A percentile compares a stretch with the other conserved stretches of the same genome.
These are phyloP conservation scores for Fragaria ananassa DNA, from an alignment of 306 rosid species.

Conservation along the genomic window DNA sequence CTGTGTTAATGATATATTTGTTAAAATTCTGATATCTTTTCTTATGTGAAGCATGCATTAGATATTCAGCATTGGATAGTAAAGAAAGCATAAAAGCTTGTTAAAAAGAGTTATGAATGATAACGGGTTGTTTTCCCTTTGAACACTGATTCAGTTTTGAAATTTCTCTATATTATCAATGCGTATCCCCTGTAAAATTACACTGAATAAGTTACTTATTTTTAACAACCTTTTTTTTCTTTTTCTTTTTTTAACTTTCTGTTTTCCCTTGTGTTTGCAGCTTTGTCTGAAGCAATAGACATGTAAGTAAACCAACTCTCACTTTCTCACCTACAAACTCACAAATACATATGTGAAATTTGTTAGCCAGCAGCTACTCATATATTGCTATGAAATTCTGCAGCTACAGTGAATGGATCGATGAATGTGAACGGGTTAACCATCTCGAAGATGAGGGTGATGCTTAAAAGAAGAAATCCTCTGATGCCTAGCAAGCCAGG, in stretches of 20 bases:
- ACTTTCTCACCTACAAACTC: not conserved
- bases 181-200: not conserved
- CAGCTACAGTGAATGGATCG: conserved; percentile 87
- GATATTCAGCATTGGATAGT: not conserved
- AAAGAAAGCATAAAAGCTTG: not conserved
- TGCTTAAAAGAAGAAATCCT: conserved; percentile 25
- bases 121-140: not conserved
- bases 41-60: not conserved
- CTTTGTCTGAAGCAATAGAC: conserved; percentile 71
- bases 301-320: conserved; percentile 38
- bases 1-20: not conserved
- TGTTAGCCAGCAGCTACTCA: conserved; percentile 25
- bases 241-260: not conserved
- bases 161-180: not conserved
- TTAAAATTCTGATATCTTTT: not conserved
- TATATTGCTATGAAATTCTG: not conserved
- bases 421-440: conserved; percentile 83
- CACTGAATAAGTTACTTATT: not conserved
- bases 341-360: not conserved
- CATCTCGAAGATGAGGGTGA: conserved; percentile 59
- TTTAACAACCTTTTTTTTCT: not conserved
- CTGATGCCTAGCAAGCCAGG: conserved; percentile 9
- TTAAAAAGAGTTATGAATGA: not conserved
- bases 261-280: conserved; percentile 34
- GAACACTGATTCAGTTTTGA: not conserved